Conservation (phyloP, 352 stramenopile genomes). For the Phytophthora pluvialis region DNA sequence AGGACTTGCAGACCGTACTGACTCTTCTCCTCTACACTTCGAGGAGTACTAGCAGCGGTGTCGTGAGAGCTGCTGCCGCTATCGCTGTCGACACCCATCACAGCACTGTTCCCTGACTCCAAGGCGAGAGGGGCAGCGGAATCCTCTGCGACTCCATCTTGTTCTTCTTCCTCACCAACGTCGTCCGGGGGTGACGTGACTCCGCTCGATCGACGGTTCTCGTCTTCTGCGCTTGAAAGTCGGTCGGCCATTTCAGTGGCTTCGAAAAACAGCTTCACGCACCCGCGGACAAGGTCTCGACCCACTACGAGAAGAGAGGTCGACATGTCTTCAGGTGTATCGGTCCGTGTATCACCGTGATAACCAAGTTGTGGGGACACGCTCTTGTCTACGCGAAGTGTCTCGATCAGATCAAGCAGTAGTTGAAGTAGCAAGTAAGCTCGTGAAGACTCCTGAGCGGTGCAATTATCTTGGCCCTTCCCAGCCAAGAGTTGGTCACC, state of each 20-base stretch:
- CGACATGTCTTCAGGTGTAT: not conserved
- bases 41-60: not conserved
- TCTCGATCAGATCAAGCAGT: slow-evolving; percentile 37
- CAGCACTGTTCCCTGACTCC: slow-evolving; percentile 20
- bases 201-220: slow-evolving; percentile 5
- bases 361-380: not conserved
- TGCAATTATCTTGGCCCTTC: not conserved
- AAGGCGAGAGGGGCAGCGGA: not conserved
- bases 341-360: not conserved
- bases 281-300: slow-evolving; percentile 48
- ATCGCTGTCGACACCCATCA: slow-evolving; percentile 22
- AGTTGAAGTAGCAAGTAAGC: slow-evolving; percentile 25
- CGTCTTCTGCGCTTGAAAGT: slow-evolving; percentile 42
- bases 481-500: slow-evolving; percentile 17
- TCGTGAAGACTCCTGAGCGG: slow-evolving; percentile 6
- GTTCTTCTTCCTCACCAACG: slow-evolving; percentile 22
- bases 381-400: slow-evolving; percentile 20
- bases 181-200: slow-evolving; percentile 13
- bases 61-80: slow-evolving; percentile 16
- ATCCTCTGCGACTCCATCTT: slow-evolving; percentile 10
- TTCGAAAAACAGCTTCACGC: slow-evolving; percentile 71
- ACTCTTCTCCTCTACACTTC: slow-evolving; percentile 42
- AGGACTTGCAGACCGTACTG: slow-evolving; percentile 72
- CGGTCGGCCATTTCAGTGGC: slow-evolving; percentile 69
- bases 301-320: slow-evolving; percentile 37